Conservation (phyloP, 176 grass and related monocot species). For the Oryza longistaminata region DNA sequence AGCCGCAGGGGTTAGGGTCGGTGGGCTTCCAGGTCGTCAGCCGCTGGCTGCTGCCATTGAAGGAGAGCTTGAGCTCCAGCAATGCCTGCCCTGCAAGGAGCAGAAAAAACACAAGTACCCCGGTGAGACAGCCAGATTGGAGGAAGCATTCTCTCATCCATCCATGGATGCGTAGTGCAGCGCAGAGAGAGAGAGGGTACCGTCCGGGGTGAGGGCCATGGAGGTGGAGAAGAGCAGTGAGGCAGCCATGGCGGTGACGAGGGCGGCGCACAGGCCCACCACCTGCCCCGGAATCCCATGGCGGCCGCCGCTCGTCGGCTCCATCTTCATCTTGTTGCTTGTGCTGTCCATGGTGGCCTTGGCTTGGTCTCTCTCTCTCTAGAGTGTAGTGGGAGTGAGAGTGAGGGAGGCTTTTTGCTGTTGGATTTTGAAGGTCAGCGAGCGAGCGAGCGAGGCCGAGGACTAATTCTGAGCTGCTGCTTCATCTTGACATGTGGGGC, state of each 20-base stretch:
- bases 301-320: not conserved
- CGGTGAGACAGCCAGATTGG: not conserved
- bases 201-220: constrained; percentile 65
- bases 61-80: constrained; percentile 75
- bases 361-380: not conserved
- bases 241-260: not conserved
- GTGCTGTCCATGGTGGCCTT: not conserved
- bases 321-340: not conserved
- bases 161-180: not conserved
- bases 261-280: not conserved
- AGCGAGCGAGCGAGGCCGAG: not conserved
- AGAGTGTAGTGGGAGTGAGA: not conserved
- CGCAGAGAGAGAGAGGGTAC: constrained; percentile 26
- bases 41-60: constrained; percentile 63
- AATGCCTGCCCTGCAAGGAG: constrained; percentile 66
- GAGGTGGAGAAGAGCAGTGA: constrained; percentile 30
- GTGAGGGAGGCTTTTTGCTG: not conserved
- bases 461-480: not conserved
- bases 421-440: not conserved
- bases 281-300: not conserved
- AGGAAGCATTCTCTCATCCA: not conserved
- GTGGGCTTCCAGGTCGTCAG: constrained; percentile 67
- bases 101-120: too few species aligned
- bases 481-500: not conserved
- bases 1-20: constrained; percentile 76